phyloP scores from a whole-genome alignment of 2,329 filamentous ascomycete genomes.

The Pyricularia pennisetigena region DNA sequence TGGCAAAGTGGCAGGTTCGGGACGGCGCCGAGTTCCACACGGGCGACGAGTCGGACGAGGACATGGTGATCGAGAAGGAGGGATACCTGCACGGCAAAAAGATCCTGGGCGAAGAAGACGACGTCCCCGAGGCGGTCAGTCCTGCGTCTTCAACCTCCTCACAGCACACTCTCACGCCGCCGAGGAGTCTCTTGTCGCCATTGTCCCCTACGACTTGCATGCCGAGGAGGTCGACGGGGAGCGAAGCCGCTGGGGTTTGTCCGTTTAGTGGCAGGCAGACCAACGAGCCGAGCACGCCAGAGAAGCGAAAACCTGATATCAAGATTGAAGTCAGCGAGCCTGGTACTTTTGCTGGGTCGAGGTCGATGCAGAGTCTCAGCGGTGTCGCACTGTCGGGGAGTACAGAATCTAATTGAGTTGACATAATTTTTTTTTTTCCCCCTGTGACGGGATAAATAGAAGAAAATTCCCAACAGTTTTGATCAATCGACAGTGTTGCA shows the following conservation, averaged over 20 bases:
- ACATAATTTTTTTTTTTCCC: neutral
- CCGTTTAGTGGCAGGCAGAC: neutral
- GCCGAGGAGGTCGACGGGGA: neutral
- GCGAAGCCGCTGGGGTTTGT: neutral
- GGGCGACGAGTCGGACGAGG: constrained; percentile 32
- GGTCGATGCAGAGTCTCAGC: neutral
- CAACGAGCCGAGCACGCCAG: neutral
- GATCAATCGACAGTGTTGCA: too few species aligned
- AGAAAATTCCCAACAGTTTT: neutral
- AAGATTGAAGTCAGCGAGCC: neutral
- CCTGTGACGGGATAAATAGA: neutral
- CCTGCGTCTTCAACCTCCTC: neutral
- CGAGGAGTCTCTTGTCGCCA: neutral
- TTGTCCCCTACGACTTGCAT: neutral
- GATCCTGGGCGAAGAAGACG: constrained; percentile 35
- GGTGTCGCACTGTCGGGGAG: neutral
- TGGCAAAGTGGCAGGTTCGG: constrained; percentile 71
- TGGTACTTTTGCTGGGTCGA: neutral
- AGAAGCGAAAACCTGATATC: neutral
- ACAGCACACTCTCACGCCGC: neutral
- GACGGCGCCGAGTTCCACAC: constrained; percentile 53
- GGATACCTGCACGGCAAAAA: constrained; percentile 56
- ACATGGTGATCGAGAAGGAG: constrained; percentile 41
- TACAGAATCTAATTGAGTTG: neutral
- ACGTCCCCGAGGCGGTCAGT: constrained; percentile 13